Base-by-base conservation (phyloP, 1,284 basidiomycete genomes). In the Austroboletus niveus region DNA sequence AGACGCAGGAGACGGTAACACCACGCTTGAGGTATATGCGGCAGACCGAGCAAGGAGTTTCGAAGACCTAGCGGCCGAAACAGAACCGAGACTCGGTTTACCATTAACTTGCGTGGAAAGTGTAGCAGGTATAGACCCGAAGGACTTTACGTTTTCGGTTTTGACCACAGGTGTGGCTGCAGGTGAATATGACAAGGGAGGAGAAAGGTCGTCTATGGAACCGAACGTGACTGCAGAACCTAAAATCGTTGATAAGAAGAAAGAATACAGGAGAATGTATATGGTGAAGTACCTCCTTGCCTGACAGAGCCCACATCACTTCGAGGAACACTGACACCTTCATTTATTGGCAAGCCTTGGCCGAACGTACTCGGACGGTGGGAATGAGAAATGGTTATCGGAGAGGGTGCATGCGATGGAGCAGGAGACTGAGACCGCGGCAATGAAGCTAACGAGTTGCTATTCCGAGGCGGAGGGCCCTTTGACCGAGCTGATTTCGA, bases 401-500 rank as follows among this genome's bases (percentile, higher is more conserved):
- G 74, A 50, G 76, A 60, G 10, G 75, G 73, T 48, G 66, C 68
- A 62, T 72, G 72, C 32, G 77, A 61, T 36, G 80, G 79, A 53
- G 81, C 85, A 58, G 87, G 85, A 58, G 88, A 88, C 71, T 89
- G 85, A 51, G 89, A 83, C 71, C 86, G 84, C 57, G 86, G 76
- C 55, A 84, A 79, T 54, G 84, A 74, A 54, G 79, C 74, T 68
- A 71, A 61, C 52, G 80, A 69, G 7, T 52, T 65, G 53, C 58
- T 73, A 58, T 69, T 78, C 72, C n/a, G n/a, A n/a, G 77, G 77
- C 51, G 88, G 89, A 52, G 88, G 88, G 70, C 89, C 88, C 78
- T 73, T 86, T 74, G 85, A 74, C 89, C 89, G 91, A 78, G 88
- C 88, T 74, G 87, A 89, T 78, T 82, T 80, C 75, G 77, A 68